Base-by-base conservation (phyloP, 1,139 yeast species). In the Hyphopichia fennica region DNA sequence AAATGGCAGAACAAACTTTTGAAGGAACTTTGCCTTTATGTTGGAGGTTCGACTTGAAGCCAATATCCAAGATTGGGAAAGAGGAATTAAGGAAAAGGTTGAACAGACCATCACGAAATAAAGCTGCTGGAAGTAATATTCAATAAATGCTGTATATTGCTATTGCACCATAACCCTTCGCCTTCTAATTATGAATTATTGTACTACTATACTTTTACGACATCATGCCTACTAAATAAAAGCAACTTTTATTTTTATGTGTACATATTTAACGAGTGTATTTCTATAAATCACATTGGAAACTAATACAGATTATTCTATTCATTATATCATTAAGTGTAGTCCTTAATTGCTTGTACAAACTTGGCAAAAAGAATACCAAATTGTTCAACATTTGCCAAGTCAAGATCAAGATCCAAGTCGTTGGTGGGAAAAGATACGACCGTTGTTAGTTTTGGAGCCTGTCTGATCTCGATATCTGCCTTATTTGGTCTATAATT, bases 391-490 rank as follows among this genome's bases (percentile, higher is more conserved):
- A 44, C 32, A 7, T 36, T 39, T 18, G 41, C 42, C 7, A 44
- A 33, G n/a, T 41, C 41, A 8, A 42, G 27, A 23, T 48, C 46
- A 14, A 46, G 39, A 11, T 39, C 44, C 8, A 41, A 40, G 8
- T 42, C 41, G 10, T 48, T 48, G 27, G 48, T 43, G n/a, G 39
- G 34, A 22, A 51, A 44, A 3, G 48, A 43, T 2, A 41, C 15
- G 17, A 45, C 48, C 14, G 29, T 38, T 15, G 36, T 37, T 2
- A 53, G 17, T 38, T 58, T 63, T 2, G 62, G 57, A 2, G 49
- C 42, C 27, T 50, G 57, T 40, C 60, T 59, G 37, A 61, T 51
- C 28, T 67, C 73, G 10, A 52, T 37, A 32, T 65, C 67, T 2
- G 53, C 52, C 34, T 51, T 52, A 14, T 54, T 52, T 2, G 69